Evolutionary conservation across 768 basidiomycete genomes (phyloP).

Genomic region (Russula sp.): DNA sequence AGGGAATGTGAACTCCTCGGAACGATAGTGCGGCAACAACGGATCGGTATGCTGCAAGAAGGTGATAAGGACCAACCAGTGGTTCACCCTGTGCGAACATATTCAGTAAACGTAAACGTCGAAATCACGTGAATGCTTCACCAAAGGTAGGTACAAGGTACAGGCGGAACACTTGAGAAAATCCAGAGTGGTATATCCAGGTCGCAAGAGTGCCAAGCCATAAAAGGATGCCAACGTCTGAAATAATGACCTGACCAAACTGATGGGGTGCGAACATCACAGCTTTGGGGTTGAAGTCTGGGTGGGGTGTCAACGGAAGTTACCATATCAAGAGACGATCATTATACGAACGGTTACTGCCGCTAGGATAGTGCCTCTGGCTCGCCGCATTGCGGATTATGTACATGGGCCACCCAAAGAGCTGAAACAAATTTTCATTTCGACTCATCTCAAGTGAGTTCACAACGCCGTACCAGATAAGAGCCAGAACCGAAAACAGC

Average conservation of each 20-base stretch:
- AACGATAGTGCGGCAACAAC: constrained; percentile 88
- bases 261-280: constrained; percentile 87
- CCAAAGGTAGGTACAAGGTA: constrained; percentile 90
- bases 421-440: constrained; percentile 38
- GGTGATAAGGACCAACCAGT: constrained; percentile 95
- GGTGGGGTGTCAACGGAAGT: neutral
- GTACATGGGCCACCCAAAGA: constrained; percentile 86
- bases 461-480: constrained; percentile 50
- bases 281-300: constrained; percentile 75
- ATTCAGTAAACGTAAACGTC: neutral
- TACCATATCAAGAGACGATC: neutral
- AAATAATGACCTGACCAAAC: constrained; percentile 67
- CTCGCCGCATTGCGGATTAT: constrained; percentile 81
- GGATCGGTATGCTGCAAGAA: constrained; percentile 99
- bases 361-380: constrained; percentile 72
- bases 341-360: constrained; percentile 68
- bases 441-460: neutral
- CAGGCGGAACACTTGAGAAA: constrained; percentile 67
- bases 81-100: constrained; percentile 59
- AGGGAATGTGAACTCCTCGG: constrained; percentile 84
- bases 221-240: constrained; percentile 76
- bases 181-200: constrained; percentile 60
- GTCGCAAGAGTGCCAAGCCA: constrained; percentile 61
- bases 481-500: constrained; percentile 50
- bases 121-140: constrained; percentile 28